Evolutionary conservation across 306 rosid genomes (phyloP).

Genomic region (Hippophae gyantsensis): DNA sequence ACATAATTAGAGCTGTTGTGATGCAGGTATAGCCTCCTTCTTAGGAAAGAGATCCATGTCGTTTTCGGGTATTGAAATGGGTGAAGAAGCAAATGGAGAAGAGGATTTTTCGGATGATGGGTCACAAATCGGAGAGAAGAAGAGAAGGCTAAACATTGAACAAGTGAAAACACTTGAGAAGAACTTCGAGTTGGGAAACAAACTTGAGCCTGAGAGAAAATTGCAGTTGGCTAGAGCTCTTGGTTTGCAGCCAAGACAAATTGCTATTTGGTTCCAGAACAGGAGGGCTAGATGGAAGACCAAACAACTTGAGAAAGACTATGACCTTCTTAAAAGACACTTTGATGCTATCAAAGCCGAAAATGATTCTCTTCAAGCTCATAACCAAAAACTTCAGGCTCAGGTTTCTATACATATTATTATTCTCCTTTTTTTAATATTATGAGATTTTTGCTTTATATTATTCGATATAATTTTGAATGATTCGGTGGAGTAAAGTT

Average conservation of each 20-base stretch:
- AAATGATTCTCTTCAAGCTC: conserved; percentile 64
- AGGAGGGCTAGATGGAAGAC: conserved; percentile 97
- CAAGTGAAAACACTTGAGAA: conserved; percentile 93
- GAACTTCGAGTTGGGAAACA: conserved; percentile 84
- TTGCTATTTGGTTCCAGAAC: conserved; percentile 92
- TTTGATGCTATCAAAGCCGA: conserved; percentile 67
- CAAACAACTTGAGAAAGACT: conserved; percentile 87
- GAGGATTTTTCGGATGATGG: conserved; percentile 88
- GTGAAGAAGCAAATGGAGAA: conserved; percentile 58
- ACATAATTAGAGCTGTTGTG: not conserved
- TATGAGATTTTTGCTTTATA: not conserved
- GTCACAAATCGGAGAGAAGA: conserved; percentile 83
- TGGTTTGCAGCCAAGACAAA: conserved; percentile 80
- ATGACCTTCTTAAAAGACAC: conserved; percentile 71
- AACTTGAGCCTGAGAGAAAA: conserved; percentile 96
- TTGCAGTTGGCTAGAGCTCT: conserved; percentile 87
- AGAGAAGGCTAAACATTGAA: conserved; percentile 81
- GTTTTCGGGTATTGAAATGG: conserved; percentile 68
- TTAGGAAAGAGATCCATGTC: conserved; percentile 85
- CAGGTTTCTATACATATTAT: conserved; percentile 39
- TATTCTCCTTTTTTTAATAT: not conserved
- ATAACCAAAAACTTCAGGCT: conserved; percentile 73
- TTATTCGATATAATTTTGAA: not conserved
- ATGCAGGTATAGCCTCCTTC: conserved; percentile 59
- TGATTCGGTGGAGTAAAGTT: conserved; percentile 19